Evolutionary conservation across 441 rosid species (phyloP).

Genomic region (Viola pubescens): DNA sequence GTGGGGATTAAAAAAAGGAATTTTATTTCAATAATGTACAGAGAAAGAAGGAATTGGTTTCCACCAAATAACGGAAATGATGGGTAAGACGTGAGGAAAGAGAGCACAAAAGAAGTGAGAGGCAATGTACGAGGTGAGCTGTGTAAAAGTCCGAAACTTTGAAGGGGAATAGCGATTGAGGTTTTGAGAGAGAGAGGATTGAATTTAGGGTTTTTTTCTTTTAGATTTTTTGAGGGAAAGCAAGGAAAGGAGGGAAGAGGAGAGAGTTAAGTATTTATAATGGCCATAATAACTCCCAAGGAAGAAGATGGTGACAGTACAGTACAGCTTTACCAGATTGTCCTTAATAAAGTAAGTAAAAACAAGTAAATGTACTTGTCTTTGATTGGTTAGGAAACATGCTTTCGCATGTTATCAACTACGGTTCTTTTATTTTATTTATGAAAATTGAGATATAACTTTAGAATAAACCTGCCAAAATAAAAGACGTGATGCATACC

Average conservation of each 20-base stretch:
- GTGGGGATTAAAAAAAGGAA: neutral
- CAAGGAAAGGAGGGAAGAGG: neutral
- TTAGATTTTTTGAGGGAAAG: neutral
- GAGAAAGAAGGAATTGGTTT: neutral
- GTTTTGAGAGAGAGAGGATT: neutral
- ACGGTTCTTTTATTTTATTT: too few relatives aligned
- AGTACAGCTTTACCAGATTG: neutral
- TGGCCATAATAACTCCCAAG: neutral
- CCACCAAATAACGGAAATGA: neutral
- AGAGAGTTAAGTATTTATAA: neutral
- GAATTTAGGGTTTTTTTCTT: neutral
- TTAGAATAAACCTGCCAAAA: too few relatives aligned
- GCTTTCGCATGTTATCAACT: too few relatives aligned
- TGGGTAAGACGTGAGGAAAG: neutral
- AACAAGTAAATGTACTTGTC: neutral
- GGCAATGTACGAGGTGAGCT: too few relatives aligned
- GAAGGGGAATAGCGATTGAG: neutral
- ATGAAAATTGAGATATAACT: too few relatives aligned
- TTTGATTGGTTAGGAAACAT: too few relatives aligned
- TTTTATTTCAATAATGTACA: neutral
- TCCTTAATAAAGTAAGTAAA: neutral
- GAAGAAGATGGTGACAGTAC: neutral
- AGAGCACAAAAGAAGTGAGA: neutral
- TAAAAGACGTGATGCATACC: too few relatives aligned
- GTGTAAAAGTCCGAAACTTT: too few relatives aligned